Base-by-base conservation (phyloP, 2,329 filamentous ascomycete genomes). In the Fusarium sp. region DNA sequence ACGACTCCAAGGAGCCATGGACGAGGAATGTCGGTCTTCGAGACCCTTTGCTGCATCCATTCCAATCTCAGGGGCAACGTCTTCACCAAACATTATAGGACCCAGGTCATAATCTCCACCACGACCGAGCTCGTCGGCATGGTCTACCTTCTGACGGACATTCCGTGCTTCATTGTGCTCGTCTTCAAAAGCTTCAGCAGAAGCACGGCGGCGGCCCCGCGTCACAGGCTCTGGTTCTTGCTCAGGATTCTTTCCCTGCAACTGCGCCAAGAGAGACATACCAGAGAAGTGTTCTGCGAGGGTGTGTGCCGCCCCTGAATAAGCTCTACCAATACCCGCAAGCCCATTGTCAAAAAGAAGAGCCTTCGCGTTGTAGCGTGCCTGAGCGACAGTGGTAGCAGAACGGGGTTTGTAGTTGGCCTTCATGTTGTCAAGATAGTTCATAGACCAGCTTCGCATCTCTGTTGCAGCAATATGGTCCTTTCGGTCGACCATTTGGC, bases 1-100 rank as follows among this genome's bases (percentile, higher is more conserved):
- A 7, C 84, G 85, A 68, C 86, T 87, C 87, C 87, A 89, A 9
- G 87, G 87, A 77, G 86, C 81, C 62, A 86, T 79, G 21, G 84
- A 85, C 5, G 85, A 87, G 2, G 85, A 87, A 49, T 88, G 87
- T 59, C 91, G 88, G 65, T 97, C 92, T 9, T 89, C 88, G 59
- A 96, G 86, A 12, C 89, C 87, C 2, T 88, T 86, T 2, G 85
- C 88, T 2, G 88, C 92, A 45, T 93, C 89, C 81, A 93, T 89
- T 25, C 91, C 93, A 29, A 93, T 80, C 79, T 97, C 94, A 25
- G 92, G 81, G 52, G 83, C 79, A 1, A 80, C 79, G 23, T 85
- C 81, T 25, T 84, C 79, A n/a, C 80, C 81, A 11, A 83, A 73
- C 4, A 81, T 76, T 14, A 80, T 51, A 7, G 77, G 71, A 1